Evolutionary conservation across 345 rosid genomes (phyloP), one percentile per base, ranked within the genome.

Genomic region (Lepidium didymum): DNA sequence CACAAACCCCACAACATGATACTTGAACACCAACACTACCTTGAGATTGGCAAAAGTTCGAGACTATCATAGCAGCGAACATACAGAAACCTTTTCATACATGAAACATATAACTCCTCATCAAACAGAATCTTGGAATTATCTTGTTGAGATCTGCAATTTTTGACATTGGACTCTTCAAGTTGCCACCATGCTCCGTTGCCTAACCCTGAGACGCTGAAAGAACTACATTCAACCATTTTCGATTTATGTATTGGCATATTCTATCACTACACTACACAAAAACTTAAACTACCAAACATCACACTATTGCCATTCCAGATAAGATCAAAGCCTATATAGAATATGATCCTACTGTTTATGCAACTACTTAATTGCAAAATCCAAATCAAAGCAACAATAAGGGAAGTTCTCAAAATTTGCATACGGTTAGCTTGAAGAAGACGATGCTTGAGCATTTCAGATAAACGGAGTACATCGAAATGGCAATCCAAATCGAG

Each of bases 401-500:
- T 3, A 60, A 52, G 19, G 4, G 19, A 23, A 2, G 34, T 36
- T 49, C 13, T 1, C 10, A 14, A 9, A 11, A 44, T 12, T 21
- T 9, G 33, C 64, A 35, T 69, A 62, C 64, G 43, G 62, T 61
- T 55, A 80, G 82, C 81, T 72, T 72, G 74, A 35, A 34, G 25
- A 35, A 91, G 86, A 54, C 90, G 85, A 73, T 55, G 73, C 60
- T 68, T 77, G 14, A 91, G 82, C 80, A 89, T 37, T n/a, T 89
- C 70, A 12, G 90, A 77, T 5, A 91, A 83, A 46, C 89, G 88
- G 5, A 56, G 51, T 12, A 84, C 59, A 46, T 92, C 90, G 23
- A 92, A 86, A 8, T 90, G 83, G 41, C 92, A 87, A 79, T 89
- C 98, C 78, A 89, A 75, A 75, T 92, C 96, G 49, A 92, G 41